Base-by-base conservation (phyloP, 139 green algal species). In the Diplosphaera chodatii region DNA sequence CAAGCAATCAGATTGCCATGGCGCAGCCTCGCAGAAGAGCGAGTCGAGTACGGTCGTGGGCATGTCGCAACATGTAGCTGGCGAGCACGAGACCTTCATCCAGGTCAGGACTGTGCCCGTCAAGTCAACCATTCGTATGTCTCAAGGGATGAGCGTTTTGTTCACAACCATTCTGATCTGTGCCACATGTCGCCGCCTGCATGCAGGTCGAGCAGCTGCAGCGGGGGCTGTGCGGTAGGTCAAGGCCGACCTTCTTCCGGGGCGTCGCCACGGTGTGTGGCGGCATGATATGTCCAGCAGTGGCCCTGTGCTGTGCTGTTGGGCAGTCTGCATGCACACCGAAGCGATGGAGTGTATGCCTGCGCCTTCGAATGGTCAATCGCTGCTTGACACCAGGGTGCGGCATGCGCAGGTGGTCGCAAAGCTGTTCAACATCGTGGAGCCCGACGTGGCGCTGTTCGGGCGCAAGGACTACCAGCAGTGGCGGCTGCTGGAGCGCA, bases 381-480 rank as follows among this genome's bases (percentile, higher is more conserved):
- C n/a, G n/a, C n/a, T n/a, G n/a, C n/a, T n/a, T n/a, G n/a, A n/a
- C n/a, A n/a, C n/a, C n/a, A n/a, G n/a, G n/a, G n/a, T n/a, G n/a
- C n/a, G n/a, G n/a, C n/a, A n/a, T n/a, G n/a, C n/a, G 5, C 76
- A 90, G 84, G 77, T 92, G 28, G 92, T 97, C 25, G 80, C 83
- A 55, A 99, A 99, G 86, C 84, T 99, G 33, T 98, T 99, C 74
- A 86, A 99, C 82, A 96, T 98, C 67, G 87, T 96, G 18, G 89
- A 96, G 78, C 92, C 92, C 1, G 94, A 99, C 64, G 84, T 96
- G 32, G 94, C 93, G 1, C 85, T 98, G 63, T 98, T 99, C 78
- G 95, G 96, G 22, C 80, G 76, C 15, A 97, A 98, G 82, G 96
- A 99, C 83, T 99, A 95, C 82, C 96, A 99, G 87, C 96, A 99